A percentile compares a stretch with the other conserved stretches of the same genome.
Evolutionary conservation across 306 rosid genomes (phyloP).

Genomic region (Trifolium subterraneum): DNA sequence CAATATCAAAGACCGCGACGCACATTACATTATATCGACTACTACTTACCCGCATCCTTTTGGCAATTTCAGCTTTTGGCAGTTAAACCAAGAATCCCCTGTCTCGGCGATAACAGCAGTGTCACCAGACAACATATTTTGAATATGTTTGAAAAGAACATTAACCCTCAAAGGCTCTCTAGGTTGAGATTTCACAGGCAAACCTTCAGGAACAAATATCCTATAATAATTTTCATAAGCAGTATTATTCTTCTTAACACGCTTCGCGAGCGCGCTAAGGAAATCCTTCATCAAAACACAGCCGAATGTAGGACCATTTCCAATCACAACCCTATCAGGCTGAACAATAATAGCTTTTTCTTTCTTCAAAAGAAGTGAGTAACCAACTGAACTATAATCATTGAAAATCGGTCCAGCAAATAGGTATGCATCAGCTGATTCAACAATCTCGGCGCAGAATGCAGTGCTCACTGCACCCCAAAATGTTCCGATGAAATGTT

Average conservation of each 20-base stretch:
- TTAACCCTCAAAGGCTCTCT: constrained; percentile 65
- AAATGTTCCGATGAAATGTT: constrained; percentile 67
- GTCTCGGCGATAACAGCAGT: constrained; percentile 76
- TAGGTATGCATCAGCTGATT: constrained; percentile 67
- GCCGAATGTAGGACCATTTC: constrained; percentile 65
- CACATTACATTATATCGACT: not conserved
- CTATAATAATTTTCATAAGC: constrained; percentile 59
- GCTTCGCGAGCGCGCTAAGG: constrained; percentile 52
- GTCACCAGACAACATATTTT: constrained; percentile 53
- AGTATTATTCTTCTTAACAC: constrained; percentile 48
- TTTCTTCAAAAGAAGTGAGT: constrained; percentile 68
- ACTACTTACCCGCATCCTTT: constrained; percentile 63
- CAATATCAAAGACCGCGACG: not conserved
- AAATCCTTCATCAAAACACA: constrained; percentile 71
- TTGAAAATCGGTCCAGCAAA: constrained; percentile 74
- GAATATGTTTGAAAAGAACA: constrained; percentile 65
- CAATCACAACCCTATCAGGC: constrained; percentile 61
- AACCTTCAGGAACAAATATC: constrained; percentile 69
- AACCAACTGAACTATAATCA: constrained; percentile 73
- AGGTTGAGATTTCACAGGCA: constrained; percentile 56
- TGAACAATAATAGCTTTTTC: constrained; percentile 66
- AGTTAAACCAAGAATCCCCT: constrained; percentile 78
- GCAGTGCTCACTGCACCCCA: constrained; percentile 76
- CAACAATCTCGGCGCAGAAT: constrained; percentile 69
- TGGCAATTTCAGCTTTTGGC: constrained; percentile 70